A percentile compares a stretch with the other conserved stretches of the same genome.
Conservation (phyloP, 495 filamentous ascomycete genomes). For the Podospora appendiculata region DNA sequence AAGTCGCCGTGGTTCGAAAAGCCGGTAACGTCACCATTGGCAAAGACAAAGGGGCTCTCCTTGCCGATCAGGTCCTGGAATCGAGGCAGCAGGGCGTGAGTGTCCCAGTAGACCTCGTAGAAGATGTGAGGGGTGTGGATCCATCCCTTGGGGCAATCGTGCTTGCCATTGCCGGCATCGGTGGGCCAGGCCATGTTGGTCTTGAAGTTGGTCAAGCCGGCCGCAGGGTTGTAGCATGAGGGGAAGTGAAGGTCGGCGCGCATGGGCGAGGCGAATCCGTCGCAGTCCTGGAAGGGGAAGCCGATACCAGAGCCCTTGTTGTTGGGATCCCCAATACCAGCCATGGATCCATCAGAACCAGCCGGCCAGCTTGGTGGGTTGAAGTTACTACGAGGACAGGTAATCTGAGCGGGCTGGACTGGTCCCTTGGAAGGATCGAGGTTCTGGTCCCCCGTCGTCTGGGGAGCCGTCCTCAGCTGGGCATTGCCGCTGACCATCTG, state of each 20-base stretch:
- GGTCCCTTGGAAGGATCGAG: conserved; percentile 33
- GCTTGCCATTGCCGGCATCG: conserved; percentile 41
- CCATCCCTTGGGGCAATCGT: conserved; percentile 54
- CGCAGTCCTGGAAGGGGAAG: conserved; percentile 42
- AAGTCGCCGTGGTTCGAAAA: conserved; percentile 62
- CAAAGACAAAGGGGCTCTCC: conserved; percentile 57
- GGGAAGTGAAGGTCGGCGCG: conserved; percentile 49
- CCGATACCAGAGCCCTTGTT: conserved; percentile 43
- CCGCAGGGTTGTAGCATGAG: conserved; percentile 51
- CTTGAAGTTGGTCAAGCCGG: conserved; percentile 43
- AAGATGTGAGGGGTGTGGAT: conserved; percentile 54
- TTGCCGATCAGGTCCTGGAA: conserved; percentile 47
- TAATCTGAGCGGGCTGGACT: conserved; percentile 36
- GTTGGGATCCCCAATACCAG: conserved; percentile 40
- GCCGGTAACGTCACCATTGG: conserved; percentile 53
- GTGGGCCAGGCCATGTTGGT: conserved; percentile 47
- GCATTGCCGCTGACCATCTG: conserved; percentile 66
- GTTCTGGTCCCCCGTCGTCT: conserved; percentile 22
- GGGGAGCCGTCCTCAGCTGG: conserved; percentile 32
- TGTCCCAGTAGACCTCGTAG: conserved; percentile 61
- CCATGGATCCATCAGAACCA: conserved; percentile 35
- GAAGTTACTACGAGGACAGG: conserved; percentile 37
- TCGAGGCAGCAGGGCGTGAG: conserved; percentile 42
- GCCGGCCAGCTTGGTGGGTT: conserved; percentile 44
- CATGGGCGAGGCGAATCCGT: conserved; percentile 47